phyloP scores from a whole-genome alignment of 2,329 filamentous ascomycete genomes.

The Monilinia aucupariae region DNA sequence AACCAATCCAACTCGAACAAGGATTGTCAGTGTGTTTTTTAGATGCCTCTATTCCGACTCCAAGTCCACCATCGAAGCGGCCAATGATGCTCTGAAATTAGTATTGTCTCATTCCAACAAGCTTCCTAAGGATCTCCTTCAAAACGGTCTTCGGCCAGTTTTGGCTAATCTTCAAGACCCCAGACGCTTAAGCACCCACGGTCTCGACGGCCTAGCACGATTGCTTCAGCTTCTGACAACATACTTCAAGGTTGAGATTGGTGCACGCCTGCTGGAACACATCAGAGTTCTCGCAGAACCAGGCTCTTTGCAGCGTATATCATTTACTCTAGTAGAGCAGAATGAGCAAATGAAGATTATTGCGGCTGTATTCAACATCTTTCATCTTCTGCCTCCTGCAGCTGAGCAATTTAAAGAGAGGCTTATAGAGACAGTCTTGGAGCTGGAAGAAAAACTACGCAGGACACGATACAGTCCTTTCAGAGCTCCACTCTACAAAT shows the following conservation, averaged over 20 bases:
- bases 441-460: slow-evolving; percentile 77
- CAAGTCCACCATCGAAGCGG: slow-evolving; percentile 85
- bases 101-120: slow-evolving; percentile 87
- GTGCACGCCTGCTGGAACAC: slow-evolving; percentile 85
- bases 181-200: slow-evolving; percentile 80
- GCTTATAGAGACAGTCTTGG: slow-evolving; percentile 83
- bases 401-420: slow-evolving; percentile 88
- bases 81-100: slow-evolving; percentile 82
- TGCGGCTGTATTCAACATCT: slow-evolving; percentile 91
- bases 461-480: slow-evolving; percentile 90
- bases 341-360: slow-evolving; percentile 91
- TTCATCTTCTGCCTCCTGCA: slow-evolving; percentile 86
- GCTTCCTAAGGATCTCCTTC: slow-evolving; percentile 88
- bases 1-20: slow-evolving; percentile 58
- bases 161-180: slow-evolving; percentile 93
- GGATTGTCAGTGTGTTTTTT: slow-evolving; percentile 94
- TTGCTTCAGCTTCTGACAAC: slow-evolving; percentile 88
- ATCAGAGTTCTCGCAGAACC: slow-evolving; percentile 86
- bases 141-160: slow-evolving; percentile 91
- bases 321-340: slow-evolving; percentile 92
- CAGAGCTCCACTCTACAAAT: slow-evolving; percentile 82
- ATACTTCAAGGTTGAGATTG: slow-evolving; percentile 99
- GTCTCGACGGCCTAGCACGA: slow-evolving; percentile 83
- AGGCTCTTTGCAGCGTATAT: slow-evolving; percentile 75
- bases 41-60: slow-evolving; percentile 94